Conservation (phyloP, 1,284 basidiomycete genomes). For the Rhizoctonia solani region DNA sequence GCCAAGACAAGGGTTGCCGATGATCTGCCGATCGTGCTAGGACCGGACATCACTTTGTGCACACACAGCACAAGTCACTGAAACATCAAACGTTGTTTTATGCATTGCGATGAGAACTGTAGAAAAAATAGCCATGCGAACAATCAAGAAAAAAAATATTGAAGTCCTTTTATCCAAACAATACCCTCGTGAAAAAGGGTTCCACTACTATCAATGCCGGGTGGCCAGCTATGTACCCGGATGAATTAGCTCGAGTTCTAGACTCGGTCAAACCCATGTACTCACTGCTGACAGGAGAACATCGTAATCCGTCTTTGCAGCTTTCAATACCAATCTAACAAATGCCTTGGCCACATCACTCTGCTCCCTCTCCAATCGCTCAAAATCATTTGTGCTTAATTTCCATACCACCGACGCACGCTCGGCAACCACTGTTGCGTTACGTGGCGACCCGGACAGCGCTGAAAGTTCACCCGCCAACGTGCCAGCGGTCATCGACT, state of each 20-base stretch:
- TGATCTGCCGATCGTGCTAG: no score
- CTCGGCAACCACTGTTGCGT: constrained; percentile 86
- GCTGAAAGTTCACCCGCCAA: constrained; percentile 87
- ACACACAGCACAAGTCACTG: no score
- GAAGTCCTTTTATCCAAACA: no score
- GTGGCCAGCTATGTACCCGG: constrained; percentile 6
- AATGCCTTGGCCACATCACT: constrained; percentile 70
- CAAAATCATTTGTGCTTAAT: constrained; percentile 61
- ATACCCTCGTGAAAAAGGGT: no score
- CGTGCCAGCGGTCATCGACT: constrained; percentile 90
- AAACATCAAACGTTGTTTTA: no score
- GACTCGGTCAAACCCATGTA: no score
- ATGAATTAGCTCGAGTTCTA: neutral
- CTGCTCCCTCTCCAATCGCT: constrained; percentile 63
- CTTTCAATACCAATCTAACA: constrained; percentile 76
- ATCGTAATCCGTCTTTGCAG: constrained; percentile 79
- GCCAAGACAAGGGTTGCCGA: no score
- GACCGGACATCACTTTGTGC: no score
- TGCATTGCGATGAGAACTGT: no score
- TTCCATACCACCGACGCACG: constrained; percentile 79
- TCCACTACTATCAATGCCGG: constrained; percentile 20
- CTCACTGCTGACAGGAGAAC: constrained; percentile 63
- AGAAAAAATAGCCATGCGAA: no score
- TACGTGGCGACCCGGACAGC: constrained; percentile 73
- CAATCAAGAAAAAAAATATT: no score